Evolutionary conservation across 1,284 basidiomycete species (phyloP).

Genomic region (Ustilago loliicola): DNA sequence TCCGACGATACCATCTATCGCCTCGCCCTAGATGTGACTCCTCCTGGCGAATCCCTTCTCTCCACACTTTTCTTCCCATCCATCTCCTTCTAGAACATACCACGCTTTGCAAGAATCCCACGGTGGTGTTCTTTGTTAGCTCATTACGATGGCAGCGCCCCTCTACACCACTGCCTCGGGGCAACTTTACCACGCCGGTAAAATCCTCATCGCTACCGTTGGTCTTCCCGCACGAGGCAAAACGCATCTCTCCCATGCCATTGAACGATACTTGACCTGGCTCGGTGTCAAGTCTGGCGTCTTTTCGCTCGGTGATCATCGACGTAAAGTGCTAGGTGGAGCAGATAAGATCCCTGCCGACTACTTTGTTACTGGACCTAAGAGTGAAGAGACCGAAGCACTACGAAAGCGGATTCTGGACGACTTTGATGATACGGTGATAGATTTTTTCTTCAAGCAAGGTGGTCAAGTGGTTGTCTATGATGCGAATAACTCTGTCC

Average conservation of each 20-base stretch:
- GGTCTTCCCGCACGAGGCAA: conserved; percentile 89
- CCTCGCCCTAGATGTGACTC: too few relatives aligned
- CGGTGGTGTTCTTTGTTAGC: too few relatives aligned
- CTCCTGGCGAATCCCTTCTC: neutral
- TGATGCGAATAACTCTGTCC: conserved; percentile 96
- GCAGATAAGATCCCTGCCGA: conserved; percentile 88
- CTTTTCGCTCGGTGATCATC: conserved; percentile 93
- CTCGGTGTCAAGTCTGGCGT: conserved; percentile 96
- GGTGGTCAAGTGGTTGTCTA: conserved; percentile 96
- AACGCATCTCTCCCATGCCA: conserved; percentile 93
- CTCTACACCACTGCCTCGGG: conserved; percentile 72
- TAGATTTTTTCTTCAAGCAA: conserved; percentile 84
- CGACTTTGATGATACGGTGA: conserved; percentile 88
- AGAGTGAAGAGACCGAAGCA: conserved; percentile 78
- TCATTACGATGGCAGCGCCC: conserved; percentile 68
- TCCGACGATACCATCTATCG: too few relatives aligned
- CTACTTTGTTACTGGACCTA: conserved; percentile 80
- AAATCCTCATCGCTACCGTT: conserved; percentile 91
- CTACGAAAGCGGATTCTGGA: conserved; percentile 81
- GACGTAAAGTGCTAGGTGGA: conserved; percentile 88
- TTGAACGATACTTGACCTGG: conserved; percentile 97
- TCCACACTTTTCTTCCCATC: neutral
- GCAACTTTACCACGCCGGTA: conserved; percentile 91
- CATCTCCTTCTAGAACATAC: neutral
- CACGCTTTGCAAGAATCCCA: neutral